Evolutionary conservation across 108 stramenopile species (phyloP), one percentile per base, ranked within the genome.

Genomic region (Skeletonema menzelii): DNA sequence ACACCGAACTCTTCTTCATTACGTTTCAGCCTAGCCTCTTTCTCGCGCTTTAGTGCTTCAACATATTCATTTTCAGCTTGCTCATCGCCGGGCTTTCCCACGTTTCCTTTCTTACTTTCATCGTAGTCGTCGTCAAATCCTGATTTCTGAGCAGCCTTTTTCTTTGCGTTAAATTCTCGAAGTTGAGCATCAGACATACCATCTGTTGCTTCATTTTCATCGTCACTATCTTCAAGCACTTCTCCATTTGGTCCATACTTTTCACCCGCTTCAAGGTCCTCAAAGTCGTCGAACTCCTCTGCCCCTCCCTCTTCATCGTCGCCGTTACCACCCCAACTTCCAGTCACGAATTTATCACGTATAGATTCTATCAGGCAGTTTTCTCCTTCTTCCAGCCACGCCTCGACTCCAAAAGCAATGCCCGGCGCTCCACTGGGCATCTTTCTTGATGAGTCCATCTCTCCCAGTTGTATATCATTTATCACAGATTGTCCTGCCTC

Each of bases 301-400:
- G 19, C 46, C 6, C 46, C 46, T 7, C 49, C 49, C 20, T 53
- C 49, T 22, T 76, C 88, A 30, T 84, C 81, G 11, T 89, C 81
- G 5, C 19, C 77, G 38, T 67, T 63, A 49, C 35, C 38, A n/a
- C 81, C 93, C 98, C 98, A 99, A 44, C 93, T 91, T 10, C 98
- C 98, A 31, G 98, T 99, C 2, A 99, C 98, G 73, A 99, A 99
- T 77, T 92, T 93, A 77, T 97, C 77, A 8, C 94, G 76, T 8
- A 97, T 75, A 5, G 82, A 83, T 69, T 95, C 95, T 40, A 95
- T 74, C 20, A 91, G 67, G 67, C 88, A 87, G 42, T 88, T 90
- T 2, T 82, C 91, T 35, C 91, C 89, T 63, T 94, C 91, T 61
- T 87, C 80, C 2, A 92, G 69, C 91, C 93, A 94, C 8, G 70